phyloP scores from a whole-genome alignment of 176 grass and related monocot genomes.

The Cenchrus purpureus region DNA sequence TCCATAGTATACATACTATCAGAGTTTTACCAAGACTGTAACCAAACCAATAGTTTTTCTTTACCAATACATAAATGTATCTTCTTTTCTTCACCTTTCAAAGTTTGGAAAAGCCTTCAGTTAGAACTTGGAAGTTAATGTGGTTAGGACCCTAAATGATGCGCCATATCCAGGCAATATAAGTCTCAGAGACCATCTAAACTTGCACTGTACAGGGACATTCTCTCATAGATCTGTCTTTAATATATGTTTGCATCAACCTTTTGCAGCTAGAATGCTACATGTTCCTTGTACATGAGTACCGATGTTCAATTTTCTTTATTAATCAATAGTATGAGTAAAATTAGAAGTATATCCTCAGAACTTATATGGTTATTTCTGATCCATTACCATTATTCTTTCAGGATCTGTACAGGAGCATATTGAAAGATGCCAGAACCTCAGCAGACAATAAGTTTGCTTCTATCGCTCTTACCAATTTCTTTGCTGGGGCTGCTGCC shows the following conservation, averaged over 20 bases:
- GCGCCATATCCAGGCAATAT: background rate
- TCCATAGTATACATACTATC: background rate
- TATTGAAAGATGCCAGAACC: slow-evolving; percentile 60
- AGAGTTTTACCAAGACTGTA: background rate
- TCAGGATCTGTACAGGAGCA: slow-evolving; percentile 85
- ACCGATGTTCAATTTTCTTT: background rate
- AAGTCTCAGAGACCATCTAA: background rate
- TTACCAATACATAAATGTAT: background rate
- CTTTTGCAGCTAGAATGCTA: background rate
- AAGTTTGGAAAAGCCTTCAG: background rate
- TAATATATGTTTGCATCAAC: background rate
- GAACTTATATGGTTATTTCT: background rate
- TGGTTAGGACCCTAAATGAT: background rate
- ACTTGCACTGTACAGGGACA: background rate
- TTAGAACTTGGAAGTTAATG: slow-evolving; percentile 4
- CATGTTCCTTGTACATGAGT: background rate
- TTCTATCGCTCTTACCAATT: slow-evolving; percentile 77
- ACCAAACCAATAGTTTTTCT: background rate
- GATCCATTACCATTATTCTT: slow-evolving; percentile 26
- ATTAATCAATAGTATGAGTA: background rate
- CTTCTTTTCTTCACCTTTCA: background rate
- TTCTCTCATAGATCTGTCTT: background rate
- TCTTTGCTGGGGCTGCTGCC: slow-evolving; percentile 82
- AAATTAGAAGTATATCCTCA: background rate
- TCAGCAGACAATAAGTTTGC: slow-evolving; percentile 53